Percentiles rank a stretch among this genome's conserved stretches.
phyloP scores from a whole-genome alignment of 2,329 filamentous ascomycete species.

The Zasmidium cellare region DNA sequence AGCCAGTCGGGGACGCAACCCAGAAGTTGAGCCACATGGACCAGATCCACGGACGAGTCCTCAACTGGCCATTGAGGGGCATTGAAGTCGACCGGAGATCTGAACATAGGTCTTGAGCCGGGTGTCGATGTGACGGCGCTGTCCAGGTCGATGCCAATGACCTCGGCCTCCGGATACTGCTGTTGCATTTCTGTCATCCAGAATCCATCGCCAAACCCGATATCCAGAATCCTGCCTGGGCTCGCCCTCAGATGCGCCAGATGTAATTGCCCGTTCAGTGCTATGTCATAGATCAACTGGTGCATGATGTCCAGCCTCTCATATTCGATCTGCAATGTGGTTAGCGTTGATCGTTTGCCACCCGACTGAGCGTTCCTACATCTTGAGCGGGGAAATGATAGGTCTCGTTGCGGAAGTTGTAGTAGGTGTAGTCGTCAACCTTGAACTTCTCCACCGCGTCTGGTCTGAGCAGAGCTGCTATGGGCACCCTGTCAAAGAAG shows the following conservation, averaged over 20 bases:
- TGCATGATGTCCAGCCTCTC: constrained; percentile 28
- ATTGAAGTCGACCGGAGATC: constrained; percentile 64
- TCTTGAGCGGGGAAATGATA: constrained; percentile 28
- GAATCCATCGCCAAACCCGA: constrained; percentile 87
- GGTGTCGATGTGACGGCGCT: constrained; percentile 14
- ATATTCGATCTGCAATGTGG: constrained; percentile 16
- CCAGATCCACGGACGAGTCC: constrained; percentile 73
- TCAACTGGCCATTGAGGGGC: constrained; percentile 72
- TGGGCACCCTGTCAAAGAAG: constrained; percentile 19
- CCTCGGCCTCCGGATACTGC: constrained; percentile 42
- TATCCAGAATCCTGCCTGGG: constrained; percentile 56
- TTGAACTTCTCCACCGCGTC: constrained; percentile 21
- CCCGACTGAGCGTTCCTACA: constrained; percentile 8
- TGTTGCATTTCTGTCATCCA: constrained; percentile 87
- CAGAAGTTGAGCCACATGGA: constrained; percentile 76
- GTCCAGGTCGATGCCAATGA: constrained; percentile 30
- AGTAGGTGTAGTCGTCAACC: constrained; percentile 22
- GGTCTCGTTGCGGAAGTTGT: constrained; percentile 17
- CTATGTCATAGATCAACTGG: constrained; percentile 34
- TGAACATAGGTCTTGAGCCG: constrained; percentile 22
- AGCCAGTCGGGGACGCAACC: constrained; percentile 79
- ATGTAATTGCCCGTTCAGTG: constrained; percentile 32
- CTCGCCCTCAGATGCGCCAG: constrained; percentile 38
- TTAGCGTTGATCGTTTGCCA: neutral
- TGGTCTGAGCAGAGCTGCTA: constrained; percentile 22